Conservation (phyloP, 495 filamentous ascomycete species). For the Talaromyces thailandensis region DNA sequence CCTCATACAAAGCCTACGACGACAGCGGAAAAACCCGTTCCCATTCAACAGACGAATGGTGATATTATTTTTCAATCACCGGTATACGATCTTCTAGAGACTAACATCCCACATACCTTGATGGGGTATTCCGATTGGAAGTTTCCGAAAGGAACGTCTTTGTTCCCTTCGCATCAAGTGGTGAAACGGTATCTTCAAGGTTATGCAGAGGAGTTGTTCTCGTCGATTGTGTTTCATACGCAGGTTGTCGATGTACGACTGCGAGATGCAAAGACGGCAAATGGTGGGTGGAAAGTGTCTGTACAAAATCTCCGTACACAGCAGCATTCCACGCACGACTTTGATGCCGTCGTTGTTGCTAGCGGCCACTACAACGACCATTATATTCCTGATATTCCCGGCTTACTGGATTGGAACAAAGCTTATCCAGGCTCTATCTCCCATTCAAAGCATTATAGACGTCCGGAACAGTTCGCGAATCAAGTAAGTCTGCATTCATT, state of each 20-base stretch:
- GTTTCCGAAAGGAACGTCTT: conserved; percentile 51
- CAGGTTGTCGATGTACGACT: conserved; percentile 43
- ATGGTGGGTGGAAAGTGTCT: conserved; percentile 44
- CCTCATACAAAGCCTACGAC: conserved; percentile 35
- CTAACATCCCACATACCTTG: conserved; percentile 75
- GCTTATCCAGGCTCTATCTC: conserved; percentile 55
- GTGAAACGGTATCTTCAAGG: conserved; percentile 66
- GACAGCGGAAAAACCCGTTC: conserved; percentile 29
- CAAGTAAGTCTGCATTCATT: conserved; percentile 21
- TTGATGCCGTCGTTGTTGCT: conserved; percentile 78
- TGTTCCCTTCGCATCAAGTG: conserved; percentile 61
- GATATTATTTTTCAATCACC: conserved; percentile 50
- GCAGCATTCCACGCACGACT: conserved; percentile 21
- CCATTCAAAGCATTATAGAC: conserved; percentile 76
- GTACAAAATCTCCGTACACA: conserved; percentile 37
- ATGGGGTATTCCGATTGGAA: conserved; percentile 71
- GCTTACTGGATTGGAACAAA: conserved; percentile 47
- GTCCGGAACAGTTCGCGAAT: conserved; percentile 43
- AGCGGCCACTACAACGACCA: conserved; percentile 73
- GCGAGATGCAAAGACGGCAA: conserved; percentile 11
- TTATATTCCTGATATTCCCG: conserved; percentile 56
- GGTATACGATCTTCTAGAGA: conserved; percentile 72
- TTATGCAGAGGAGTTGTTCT: conserved; percentile 57
- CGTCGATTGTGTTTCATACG: conserved; percentile 46
- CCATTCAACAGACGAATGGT: conserved; percentile 8